Evolutionary conservation across 352 stramenopile genomes (phyloP).

Genomic region (Phytopythium montanum): DNA sequence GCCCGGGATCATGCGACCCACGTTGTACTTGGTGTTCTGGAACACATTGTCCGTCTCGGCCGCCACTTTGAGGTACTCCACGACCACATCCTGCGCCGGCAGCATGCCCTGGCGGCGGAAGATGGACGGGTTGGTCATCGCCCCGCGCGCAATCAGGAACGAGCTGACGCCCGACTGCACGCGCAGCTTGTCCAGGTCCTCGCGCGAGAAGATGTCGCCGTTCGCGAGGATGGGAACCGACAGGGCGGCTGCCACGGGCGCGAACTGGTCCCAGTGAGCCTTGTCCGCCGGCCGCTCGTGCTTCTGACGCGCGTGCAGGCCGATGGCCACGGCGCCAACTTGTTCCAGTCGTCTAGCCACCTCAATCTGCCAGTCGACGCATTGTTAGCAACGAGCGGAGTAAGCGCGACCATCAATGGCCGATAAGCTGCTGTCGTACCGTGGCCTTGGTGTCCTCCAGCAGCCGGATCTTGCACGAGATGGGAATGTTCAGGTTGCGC

Average conservation of each 20-base stretch:
- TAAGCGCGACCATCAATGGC: not conserved
- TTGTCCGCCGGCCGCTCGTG: slow-evolving; percentile 66
- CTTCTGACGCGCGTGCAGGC: slow-evolving; percentile 61
- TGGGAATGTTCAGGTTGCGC: slow-evolving; percentile 73
- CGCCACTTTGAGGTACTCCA: slow-evolving; percentile 66
- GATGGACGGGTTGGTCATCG: slow-evolving; percentile 79
- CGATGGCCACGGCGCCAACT: slow-evolving; percentile 62
- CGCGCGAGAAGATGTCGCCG: slow-evolving; percentile 81
- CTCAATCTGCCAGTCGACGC: slow-evolving; percentile 42
- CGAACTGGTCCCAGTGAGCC: slow-evolving; percentile 69
- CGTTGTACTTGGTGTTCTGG: slow-evolving; percentile 91
- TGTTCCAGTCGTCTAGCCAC: slow-evolving; percentile 59
- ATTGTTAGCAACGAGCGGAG: not conserved
- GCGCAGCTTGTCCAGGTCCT: slow-evolving; percentile 62
- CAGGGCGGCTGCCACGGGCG: slow-evolving; percentile 63
- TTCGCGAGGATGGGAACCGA: slow-evolving; percentile 85
- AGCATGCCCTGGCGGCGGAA: slow-evolving; percentile 70
- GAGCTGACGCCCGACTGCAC: slow-evolving; percentile 60
- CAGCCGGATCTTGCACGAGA: slow-evolving; percentile 89
- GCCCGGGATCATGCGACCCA: slow-evolving; percentile 77
- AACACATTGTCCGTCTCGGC: slow-evolving; percentile 86
- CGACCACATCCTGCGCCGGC: slow-evolving; percentile 52
- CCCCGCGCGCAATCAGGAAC: slow-evolving; percentile 82
- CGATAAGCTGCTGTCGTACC: slow-evolving; percentile 18
- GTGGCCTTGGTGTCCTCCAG: slow-evolving; percentile 61